A percentile compares a stretch with the other conserved stretches of the same genome.
Evolutionary conservation across 345 rosid species (phyloP).

Genomic region (Pseudoturritis turrita): DNA sequence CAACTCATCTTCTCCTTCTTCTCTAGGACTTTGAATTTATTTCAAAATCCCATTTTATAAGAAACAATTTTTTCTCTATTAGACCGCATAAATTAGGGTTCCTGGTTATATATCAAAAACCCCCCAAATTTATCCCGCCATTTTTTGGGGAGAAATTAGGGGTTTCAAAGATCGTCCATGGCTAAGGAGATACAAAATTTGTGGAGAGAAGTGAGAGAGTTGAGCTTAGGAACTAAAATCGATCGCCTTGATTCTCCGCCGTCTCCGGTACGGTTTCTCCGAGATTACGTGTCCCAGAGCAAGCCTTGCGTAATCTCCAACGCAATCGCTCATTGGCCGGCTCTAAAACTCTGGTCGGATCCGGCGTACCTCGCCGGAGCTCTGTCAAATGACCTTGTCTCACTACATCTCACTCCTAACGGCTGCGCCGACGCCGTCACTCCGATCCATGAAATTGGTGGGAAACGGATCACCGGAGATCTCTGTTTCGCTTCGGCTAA

Average conservation of each 20-base stretch:
- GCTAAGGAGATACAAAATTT: constrained; percentile 37
- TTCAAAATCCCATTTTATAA: constrained; percentile 6
- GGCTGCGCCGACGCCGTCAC: constrained; percentile 75
- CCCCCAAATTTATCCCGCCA: constrained; percentile 13
- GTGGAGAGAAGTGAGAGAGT: constrained; percentile 74
- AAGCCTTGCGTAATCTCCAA: constrained; percentile 78
- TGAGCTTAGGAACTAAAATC: constrained; percentile 33
- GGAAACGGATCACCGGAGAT: constrained; percentile 1
- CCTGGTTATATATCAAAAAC: background rate
- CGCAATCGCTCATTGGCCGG: constrained; percentile 70
- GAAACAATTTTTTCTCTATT: background rate
- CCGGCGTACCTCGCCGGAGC: constrained; percentile 43
- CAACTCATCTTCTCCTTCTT: constrained; percentile 28
- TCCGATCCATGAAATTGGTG: background rate
- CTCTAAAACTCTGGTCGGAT: constrained; percentile 59
- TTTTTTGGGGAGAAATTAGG: constrained; percentile 3
- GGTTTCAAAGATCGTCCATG: background rate
- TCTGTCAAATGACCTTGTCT: constrained; percentile 57
- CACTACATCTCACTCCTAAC: constrained; percentile 78
- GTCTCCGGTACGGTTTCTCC: constrained; percentile 56
- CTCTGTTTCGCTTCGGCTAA: constrained; percentile 80
- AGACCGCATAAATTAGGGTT: constrained; percentile 18
- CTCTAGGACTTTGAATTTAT: background rate
- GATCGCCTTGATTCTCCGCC: constrained; percentile 52
- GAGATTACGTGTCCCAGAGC: constrained; percentile 65